Conservation (phyloP, 371 early-diverging fungal genomes). For the Gilbertella persicaria region DNA sequence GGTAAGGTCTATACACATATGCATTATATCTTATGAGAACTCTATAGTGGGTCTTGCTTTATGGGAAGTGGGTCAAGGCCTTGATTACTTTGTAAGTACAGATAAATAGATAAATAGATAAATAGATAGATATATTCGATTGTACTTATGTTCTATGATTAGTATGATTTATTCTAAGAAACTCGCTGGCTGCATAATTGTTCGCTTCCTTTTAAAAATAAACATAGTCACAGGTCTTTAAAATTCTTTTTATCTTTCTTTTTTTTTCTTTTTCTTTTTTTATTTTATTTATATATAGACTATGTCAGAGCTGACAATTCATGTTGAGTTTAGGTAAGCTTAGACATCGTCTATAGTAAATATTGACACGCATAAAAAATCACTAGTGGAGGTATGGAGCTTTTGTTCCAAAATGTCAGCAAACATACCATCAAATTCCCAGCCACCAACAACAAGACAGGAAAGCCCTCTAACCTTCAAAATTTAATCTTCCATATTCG, state of each 20-base stretch:
- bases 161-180: too few species aligned
- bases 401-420: slow-evolving; percentile 81
- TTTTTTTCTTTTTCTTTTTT: too few species aligned
- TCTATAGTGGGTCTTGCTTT: slow-evolving; percentile 52
- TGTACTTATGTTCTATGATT: too few species aligned
- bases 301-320: too few species aligned
- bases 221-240: too few species aligned
- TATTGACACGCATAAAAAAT: neutral
- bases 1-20: slow-evolving; percentile 26
- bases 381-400: slow-evolving; percentile 90
- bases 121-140: too few species aligned
- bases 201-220: too few species aligned
- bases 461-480: slow-evolving; percentile 57
- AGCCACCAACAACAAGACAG: slow-evolving; percentile 22
- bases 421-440: slow-evolving; percentile 61
- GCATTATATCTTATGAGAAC: neutral
- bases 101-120: too few species aligned
- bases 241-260: too few species aligned
- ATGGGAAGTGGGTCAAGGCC: slow-evolving; percentile 74
- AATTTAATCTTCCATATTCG: slow-evolving; percentile 78
- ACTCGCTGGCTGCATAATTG: too few species aligned
- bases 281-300: too few species aligned
- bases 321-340: too few species aligned
- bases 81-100: slow-evolving; percentile 67
- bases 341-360: neutral